A percentile compares a stretch with the other conserved stretches of the same genome.
These are phyloP conservation scores for Iodosphaeria phyllophila DNA, from an alignment of 2,329 filamentous ascomycete species.

Conservation along the genomic window DNA sequence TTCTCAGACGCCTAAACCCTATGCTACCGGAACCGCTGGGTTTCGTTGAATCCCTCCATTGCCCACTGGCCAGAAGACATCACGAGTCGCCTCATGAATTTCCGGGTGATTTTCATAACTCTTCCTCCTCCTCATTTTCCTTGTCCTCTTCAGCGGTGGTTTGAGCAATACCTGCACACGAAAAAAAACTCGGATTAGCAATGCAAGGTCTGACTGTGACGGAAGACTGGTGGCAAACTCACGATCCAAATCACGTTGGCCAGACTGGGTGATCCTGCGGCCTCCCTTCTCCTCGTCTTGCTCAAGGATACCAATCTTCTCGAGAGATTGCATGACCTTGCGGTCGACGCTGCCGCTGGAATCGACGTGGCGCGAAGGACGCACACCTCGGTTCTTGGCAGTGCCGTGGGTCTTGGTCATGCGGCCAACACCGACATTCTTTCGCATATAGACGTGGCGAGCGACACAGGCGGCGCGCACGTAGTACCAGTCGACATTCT, in stretches of 20 bases:
- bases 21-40: too few relatives aligned
- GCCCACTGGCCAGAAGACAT: too few relatives aligned
- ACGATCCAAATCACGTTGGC: conserved; percentile 97
- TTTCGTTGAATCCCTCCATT: too few relatives aligned
- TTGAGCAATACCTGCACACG: conserved; percentile 51
- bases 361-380: conserved; percentile 87
- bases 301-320: conserved; percentile 99
- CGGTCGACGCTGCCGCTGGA: conserved; percentile 91
- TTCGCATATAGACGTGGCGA: conserved; percentile 97
- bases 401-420: conserved; percentile 91
- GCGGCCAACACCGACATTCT: conserved; percentile 96
- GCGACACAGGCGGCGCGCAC: conserved; percentile 84
- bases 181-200: too few relatives aligned
- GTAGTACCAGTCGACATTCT: conserved; percentile 96
- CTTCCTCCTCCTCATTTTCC: conserved; percentile 50
- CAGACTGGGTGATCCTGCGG: conserved; percentile 91
- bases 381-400: conserved; percentile 90
- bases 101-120: conserved; percentile 3
- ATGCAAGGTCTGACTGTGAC: background rate
- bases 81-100: too few relatives aligned
- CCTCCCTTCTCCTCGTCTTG: conserved; percentile 97
- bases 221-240: too few relatives aligned
- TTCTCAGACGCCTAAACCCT: too few relatives aligned
- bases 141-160: conserved; percentile 58
- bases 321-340: conserved; percentile 90